These are phyloP conservation scores for Lignosus rhinocerotis DNA, from an alignment of 1,284 basidiomycete genomes.

Conservation along the genomic window DNA sequence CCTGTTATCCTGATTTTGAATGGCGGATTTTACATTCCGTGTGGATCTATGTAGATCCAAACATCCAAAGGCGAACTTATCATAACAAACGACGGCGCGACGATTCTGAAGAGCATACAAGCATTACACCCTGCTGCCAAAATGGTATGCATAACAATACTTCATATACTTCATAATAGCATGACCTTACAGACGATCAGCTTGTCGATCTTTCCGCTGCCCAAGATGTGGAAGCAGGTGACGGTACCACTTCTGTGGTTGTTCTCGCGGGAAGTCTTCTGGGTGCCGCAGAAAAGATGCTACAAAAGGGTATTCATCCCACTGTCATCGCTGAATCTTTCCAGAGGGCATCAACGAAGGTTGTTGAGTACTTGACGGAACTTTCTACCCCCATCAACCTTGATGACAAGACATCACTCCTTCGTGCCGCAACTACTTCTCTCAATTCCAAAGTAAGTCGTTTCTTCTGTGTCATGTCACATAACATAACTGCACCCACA, in stretches of 20 bases:
- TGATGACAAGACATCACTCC: constrained; percentile 82
- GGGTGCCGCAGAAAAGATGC: constrained; percentile 95
- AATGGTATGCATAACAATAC: constrained; percentile 64
- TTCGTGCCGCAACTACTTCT: constrained; percentile 93
- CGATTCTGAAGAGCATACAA: constrained; percentile 96
- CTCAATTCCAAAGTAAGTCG: constrained; percentile 88
- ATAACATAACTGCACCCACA: constrained; percentile 33
- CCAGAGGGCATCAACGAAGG: constrained; percentile 88
- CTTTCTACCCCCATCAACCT: constrained; percentile 94
- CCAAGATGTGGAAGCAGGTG: constrained; percentile 98
- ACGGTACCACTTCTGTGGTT: constrained; percentile 99
- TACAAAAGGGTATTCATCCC: constrained; percentile 97
- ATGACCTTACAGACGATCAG: constrained; percentile 40
- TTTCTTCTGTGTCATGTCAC: no score
- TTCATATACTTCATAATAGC: neutral
- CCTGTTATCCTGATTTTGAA: neutral
- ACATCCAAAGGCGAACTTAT: constrained; percentile 96
- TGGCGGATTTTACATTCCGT: constrained; percentile 4
- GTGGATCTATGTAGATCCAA: constrained; percentile 74
- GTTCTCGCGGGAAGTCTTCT: constrained; percentile 94
- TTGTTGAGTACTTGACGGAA: constrained; percentile 93
- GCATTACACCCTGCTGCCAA: constrained; percentile 98
- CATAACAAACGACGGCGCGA: constrained; percentile 99
- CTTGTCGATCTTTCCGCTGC: constrained; percentile 97
- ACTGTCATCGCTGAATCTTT: constrained; percentile 98